A percentile compares a stretch with the other conserved stretches of the same genome.
phyloP scores from a whole-genome alignment of 768 basidiomycete genomes.

The Boletus sp. region DNA sequence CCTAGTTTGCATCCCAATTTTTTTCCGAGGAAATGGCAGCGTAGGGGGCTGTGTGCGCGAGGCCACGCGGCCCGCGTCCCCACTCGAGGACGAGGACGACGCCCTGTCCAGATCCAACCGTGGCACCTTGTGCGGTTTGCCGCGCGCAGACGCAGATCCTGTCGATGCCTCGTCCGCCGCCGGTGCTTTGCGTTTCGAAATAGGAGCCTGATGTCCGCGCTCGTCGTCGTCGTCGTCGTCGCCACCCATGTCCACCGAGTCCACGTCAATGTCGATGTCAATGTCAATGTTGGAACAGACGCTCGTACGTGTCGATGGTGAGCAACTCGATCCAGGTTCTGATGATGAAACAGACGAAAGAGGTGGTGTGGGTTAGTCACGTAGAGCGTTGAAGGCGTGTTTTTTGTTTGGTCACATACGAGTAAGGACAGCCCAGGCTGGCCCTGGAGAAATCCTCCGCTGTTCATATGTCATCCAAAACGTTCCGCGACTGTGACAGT shows the following conservation, averaged over 20 bases:
- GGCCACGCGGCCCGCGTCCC: not conserved
- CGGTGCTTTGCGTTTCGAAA: slow-evolving; percentile 27
- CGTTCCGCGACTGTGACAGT: not conserved
- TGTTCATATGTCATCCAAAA: not conserved
- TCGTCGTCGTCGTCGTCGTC: slow-evolving; percentile 21
- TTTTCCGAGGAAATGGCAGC: not conserved
- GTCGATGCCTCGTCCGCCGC: slow-evolving; percentile 4
- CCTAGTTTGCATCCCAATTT: not conserved
- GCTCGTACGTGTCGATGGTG: slow-evolving; percentile 13
- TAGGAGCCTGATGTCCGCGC: slow-evolving; percentile 8
- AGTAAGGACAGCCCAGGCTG: slow-evolving; percentile 26
- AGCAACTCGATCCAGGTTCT: slow-evolving; percentile 23
- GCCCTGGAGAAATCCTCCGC: slow-evolving; percentile 21
- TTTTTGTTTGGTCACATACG: slow-evolving; percentile 15
- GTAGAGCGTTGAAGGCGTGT: not conserved
- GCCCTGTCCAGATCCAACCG: slow-evolving; percentile 10
- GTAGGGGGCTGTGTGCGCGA: slow-evolving; percentile 7
- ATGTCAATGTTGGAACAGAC: slow-evolving; percentile 13
- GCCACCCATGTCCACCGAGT: slow-evolving; percentile 17
- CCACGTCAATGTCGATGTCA: slow-evolving; percentile 6
- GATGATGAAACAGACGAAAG: not conserved
- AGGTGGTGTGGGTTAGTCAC: not conserved
- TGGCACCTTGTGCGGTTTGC: slow-evolving; percentile 16
- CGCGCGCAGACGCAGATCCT: not conserved
- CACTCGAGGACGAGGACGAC: not conserved